Evolutionary conservation across 2,329 filamentous ascomycete genomes (phyloP).

Genomic region (Alternaria panax): DNA sequence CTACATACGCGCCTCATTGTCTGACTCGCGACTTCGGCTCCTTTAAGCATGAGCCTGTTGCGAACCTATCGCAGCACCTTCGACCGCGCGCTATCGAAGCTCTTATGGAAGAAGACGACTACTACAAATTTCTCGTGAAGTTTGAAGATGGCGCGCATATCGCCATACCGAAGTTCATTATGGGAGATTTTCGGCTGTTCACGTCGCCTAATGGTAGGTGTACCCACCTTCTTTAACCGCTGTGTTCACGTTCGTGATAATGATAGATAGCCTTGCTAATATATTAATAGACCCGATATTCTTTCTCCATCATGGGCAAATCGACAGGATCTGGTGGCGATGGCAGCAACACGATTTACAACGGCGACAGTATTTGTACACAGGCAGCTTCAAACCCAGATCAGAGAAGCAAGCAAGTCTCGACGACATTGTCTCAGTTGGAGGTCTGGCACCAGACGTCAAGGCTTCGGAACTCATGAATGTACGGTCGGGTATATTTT

Average conservation of each 20-base stretch:
- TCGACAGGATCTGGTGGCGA: conserved; percentile 40
- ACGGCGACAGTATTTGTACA: background rate
- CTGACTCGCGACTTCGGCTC: conserved; percentile 33
- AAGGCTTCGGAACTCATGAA: background rate
- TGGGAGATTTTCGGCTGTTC: conserved; percentile 38
- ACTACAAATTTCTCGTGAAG: conserved; percentile 14
- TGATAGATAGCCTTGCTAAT: background rate
- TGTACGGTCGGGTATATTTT: background rate
- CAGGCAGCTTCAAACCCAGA: background rate
- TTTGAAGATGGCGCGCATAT: conserved; percentile 41
- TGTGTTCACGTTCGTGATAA: no score
- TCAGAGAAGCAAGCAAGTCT: background rate
- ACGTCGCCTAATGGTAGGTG: conserved; percentile 36
- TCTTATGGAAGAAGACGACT: conserved; percentile 12
- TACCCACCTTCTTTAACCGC: no score
- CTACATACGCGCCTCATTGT: conserved; percentile 26
- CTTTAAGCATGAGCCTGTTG: background rate
- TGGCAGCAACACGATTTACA: conserved; percentile 29
- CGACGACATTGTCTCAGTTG: background rate
- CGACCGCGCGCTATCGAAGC: background rate
- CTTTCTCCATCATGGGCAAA: conserved; percentile 42
- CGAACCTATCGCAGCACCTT: background rate
- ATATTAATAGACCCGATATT: conserved; percentile 32
- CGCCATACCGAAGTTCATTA: conserved; percentile 31
- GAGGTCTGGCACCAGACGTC: conserved; percentile 3